Evolutionary conservation across 768 basidiomycete species (phyloP).

Genomic region (Royoungia palumana): DNA sequence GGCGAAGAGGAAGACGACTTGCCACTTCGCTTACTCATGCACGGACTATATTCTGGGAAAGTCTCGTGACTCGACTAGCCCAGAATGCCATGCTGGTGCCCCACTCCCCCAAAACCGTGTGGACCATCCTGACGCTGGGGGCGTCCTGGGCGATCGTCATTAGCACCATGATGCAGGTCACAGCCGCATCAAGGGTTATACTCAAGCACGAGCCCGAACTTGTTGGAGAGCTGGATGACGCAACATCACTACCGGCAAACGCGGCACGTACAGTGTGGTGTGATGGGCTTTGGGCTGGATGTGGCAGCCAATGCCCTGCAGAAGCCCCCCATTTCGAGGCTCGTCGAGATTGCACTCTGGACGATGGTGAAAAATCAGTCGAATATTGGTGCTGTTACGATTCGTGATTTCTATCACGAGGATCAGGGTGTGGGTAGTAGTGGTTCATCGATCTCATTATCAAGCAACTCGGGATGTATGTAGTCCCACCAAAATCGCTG

Average conservation of each 20-base stretch:
- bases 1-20: too few species aligned
- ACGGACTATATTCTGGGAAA: too few species aligned
- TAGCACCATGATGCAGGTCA: not conserved
- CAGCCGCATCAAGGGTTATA: not conserved
- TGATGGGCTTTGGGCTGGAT: slow-evolving; percentile 8
- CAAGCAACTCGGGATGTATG: too few species aligned
- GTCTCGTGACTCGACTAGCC: too few species aligned
- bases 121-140: not conserved
- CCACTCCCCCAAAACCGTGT: not conserved
- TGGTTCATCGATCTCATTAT: not conserved
- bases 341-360: slow-evolving; percentile 4
- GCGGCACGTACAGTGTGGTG: slow-evolving; percentile 1
- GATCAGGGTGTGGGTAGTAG: not conserved
- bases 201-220: not conserved
- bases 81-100: too few species aligned
- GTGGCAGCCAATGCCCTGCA: slow-evolving; percentile 2
- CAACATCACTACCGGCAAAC: too few species aligned
- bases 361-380: not conserved
- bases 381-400: slow-evolving; percentile 14
- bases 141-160: not conserved
- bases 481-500: too few species aligned
- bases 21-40: too few species aligned
- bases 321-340: slow-evolving; percentile 10
- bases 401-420: not conserved
- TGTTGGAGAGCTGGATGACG: not conserved